A percentile compares a stretch with the other conserved stretches of the same genome.
Evolutionary conservation across 345 rosid genomes (phyloP).

Genomic region (Acer campestre): DNA sequence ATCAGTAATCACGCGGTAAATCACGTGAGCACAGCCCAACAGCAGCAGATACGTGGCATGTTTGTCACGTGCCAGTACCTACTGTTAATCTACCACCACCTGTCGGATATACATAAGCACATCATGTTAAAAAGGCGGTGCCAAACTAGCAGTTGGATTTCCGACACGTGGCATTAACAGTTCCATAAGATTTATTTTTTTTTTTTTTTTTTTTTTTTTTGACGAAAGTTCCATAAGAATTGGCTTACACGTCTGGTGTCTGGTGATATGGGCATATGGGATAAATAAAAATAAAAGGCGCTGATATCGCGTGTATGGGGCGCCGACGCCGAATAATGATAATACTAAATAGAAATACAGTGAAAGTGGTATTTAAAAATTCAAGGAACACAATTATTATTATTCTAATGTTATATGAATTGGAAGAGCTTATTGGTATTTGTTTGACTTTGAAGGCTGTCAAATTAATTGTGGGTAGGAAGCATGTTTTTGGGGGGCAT

Average conservation of each 20-base stretch:
- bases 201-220: too few species aligned
- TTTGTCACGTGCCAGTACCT: slow-evolving; percentile 21
- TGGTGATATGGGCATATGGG: neutral
- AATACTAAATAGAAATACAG: too few species aligned
- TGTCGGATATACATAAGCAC: slow-evolving; percentile 18
- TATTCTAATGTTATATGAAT: too few species aligned
- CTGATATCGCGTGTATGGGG: neutral
- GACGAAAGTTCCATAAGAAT: neutral
- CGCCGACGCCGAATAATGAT: slow-evolving; percentile 7
- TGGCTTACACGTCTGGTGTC: slow-evolving; percentile 20
- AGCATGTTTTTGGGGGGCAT: too few species aligned
- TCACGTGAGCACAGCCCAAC: slow-evolving; percentile 19
- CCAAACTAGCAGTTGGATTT: neutral
- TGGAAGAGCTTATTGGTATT: too few species aligned
- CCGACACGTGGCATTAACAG: slow-evolving; percentile 21
- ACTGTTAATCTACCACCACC: slow-evolving; percentile 12
- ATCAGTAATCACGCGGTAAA: slow-evolving; percentile 17
- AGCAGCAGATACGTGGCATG: slow-evolving; percentile 7
- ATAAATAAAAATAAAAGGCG: neutral
- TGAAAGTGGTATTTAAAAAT: too few species aligned
- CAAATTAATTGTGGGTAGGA: slow-evolving; percentile 11
- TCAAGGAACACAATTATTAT: too few species aligned
- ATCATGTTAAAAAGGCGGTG: slow-evolving; percentile 31
- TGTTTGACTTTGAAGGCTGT: too few species aligned
- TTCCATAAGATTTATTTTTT: neutral